These are phyloP conservation scores for Sclerotiophoma versabilis DNA, from an alignment of 2,329 filamentous ascomycete species.

Conservation along the genomic window DNA sequence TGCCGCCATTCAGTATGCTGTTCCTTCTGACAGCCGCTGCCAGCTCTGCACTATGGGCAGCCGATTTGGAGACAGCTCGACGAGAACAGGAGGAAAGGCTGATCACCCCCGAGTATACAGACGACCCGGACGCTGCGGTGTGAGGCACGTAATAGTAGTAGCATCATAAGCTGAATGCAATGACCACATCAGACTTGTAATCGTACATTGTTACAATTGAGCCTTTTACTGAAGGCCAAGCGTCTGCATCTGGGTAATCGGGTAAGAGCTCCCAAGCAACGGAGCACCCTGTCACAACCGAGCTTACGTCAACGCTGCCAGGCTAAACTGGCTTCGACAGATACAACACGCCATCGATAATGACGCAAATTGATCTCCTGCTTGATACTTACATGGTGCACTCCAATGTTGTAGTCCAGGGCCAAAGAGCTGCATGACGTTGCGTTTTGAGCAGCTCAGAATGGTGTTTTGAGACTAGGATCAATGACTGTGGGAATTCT, in stretches of 20 bases:
- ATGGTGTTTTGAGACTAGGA: no score
- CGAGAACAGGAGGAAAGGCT: conserved; percentile 34
- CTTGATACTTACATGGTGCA: background rate
- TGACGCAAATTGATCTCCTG: background rate
- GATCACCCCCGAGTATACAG: conserved; percentile 35
- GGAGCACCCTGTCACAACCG: background rate
- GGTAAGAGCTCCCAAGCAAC: background rate
- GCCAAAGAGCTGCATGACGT: no score
- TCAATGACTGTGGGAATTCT: no score
- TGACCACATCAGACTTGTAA: background rate
- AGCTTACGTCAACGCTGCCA: conserved; percentile 1
- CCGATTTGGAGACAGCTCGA: conserved; percentile 68
- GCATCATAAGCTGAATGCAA: background rate
- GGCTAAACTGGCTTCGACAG: background rate
- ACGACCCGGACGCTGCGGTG: conserved; percentile 36
- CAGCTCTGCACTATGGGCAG: conserved; percentile 86
- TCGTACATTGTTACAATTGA: background rate
- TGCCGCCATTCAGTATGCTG: conserved; percentile 91
- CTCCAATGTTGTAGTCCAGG: background rate
- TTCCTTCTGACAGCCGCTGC: conserved; percentile 88
- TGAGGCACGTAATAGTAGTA: conserved; percentile 8
- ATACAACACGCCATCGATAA: background rate
- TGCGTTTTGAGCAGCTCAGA: background rate
- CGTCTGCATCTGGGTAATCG: background rate
- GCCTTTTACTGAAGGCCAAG: background rate